Percentiles rank a stretch among this genome's conserved stretches.
phyloP scores from a whole-genome alignment of 176 grass and related monocot genomes.

The Aegilops tauschii region DNA sequence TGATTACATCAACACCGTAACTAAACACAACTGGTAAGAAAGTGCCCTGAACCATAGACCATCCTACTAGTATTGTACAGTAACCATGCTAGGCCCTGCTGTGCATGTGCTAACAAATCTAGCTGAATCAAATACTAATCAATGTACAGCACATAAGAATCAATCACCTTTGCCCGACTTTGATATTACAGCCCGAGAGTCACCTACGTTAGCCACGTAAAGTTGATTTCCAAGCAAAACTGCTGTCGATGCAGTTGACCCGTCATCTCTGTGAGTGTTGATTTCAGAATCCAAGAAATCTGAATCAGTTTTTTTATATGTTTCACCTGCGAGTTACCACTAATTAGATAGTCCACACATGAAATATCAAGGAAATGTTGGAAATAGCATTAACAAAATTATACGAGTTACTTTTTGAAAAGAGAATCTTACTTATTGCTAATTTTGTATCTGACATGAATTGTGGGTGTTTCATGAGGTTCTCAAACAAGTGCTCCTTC shows the following conservation, averaged over 20 bases:
- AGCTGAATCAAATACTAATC: conserved; percentile 1
- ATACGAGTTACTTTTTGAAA: conserved; percentile 41
- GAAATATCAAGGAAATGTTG: neutral
- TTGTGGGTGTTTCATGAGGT: conserved; percentile 81
- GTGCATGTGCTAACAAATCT: neutral
- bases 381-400: conserved; percentile 15
- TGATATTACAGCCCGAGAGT: conserved; percentile 90
- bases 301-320: conserved; percentile 84
- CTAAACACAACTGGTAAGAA: neutral
- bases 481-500: conserved; percentile 94
- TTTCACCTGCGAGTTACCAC: conserved; percentile 63
- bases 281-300: conserved; percentile 88
- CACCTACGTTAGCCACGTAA: conserved; percentile 97
- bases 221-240: conserved; percentile 84
- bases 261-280: conserved; percentile 87
- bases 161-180: conserved; percentile 86
- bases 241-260: conserved; percentile 89
- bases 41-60: neutral
- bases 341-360: conserved; percentile 12
- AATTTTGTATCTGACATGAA: conserved; percentile 89
- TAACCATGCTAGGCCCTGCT: neutral
- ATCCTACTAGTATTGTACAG: neutral
- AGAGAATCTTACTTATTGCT: conserved; percentile 73
- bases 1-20: neutral
- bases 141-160: conserved; percentile 14